Evolutionary conservation across 2,329 filamentous ascomycete species (phyloP).

Genomic region (Sclerotinia glacialis): DNA sequence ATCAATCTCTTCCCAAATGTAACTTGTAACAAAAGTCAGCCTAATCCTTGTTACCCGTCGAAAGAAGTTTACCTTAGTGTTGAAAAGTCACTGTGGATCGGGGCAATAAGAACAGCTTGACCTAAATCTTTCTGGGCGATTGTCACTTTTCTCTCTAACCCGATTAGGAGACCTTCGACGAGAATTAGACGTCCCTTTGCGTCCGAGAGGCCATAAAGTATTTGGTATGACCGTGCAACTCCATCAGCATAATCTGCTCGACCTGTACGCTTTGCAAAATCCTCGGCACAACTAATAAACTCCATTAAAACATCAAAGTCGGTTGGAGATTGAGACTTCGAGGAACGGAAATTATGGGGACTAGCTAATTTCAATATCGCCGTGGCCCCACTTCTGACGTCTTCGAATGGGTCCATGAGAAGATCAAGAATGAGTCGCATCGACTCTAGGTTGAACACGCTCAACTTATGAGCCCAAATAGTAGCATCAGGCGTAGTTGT

Average conservation of each 20-base stretch:
- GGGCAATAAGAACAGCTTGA: slow-evolving; percentile 61
- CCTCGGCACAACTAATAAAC: slow-evolving; percentile 54
- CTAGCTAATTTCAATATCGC: slow-evolving; percentile 52
- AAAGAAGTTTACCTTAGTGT: slow-evolving; percentile 53
- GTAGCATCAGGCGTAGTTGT: slow-evolving; percentile 25
- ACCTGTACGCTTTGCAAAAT: slow-evolving; percentile 65
- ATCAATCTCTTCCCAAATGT: slow-evolving; percentile 33
- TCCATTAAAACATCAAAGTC: slow-evolving; percentile 41
- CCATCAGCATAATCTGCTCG: slow-evolving; percentile 92
- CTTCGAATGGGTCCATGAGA: slow-evolving; percentile 86
- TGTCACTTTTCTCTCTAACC: slow-evolving; percentile 62
- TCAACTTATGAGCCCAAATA: slow-evolving; percentile 34
- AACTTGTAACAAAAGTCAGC: slow-evolving; percentile 26
- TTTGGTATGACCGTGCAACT: slow-evolving; percentile 71
- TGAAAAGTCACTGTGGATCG: slow-evolving; percentile 68
- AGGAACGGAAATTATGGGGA: slow-evolving; percentile 35
- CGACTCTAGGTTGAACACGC: slow-evolving; percentile 49
- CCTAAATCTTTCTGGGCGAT: slow-evolving; percentile 64
- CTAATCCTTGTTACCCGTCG: background rate
- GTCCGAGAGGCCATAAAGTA: slow-evolving; percentile 60
- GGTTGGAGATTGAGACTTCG: background rate
- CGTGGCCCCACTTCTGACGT: slow-evolving; percentile 66
- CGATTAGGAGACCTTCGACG: slow-evolving; percentile 55
- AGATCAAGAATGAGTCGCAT: slow-evolving; percentile 71
- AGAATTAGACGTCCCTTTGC: slow-evolving; percentile 48